Evolutionary conservation across 176 grass and related monocot genomes (phyloP).

Genomic region (Alopecurus myosuroides): DNA sequence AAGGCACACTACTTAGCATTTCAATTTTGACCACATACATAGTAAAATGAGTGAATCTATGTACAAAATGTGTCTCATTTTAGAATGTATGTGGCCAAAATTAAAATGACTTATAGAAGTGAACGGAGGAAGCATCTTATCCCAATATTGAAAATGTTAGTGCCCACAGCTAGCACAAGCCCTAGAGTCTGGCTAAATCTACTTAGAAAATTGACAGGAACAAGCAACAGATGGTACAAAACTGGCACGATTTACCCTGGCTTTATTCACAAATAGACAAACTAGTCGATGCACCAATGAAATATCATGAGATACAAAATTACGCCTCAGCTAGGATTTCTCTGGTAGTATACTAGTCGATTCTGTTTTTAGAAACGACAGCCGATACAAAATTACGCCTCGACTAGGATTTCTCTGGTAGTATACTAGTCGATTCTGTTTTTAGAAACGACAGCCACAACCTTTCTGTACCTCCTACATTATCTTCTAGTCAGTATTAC

Average conservation of each 20-base stretch:
- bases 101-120: no score
- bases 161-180: background rate
- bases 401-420: background rate
- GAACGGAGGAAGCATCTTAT: no score
- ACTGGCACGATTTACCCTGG: background rate
- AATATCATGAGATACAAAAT: background rate
- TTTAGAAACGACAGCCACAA: background rate
- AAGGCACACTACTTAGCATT: no score
- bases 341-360: background rate
- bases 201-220: background rate
- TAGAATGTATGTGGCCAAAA: no score
- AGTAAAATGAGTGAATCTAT: no score
- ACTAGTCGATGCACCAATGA: background rate
- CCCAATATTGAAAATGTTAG: background rate
- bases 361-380: background rate
- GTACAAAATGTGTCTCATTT: no score
- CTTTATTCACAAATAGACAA: background rate
- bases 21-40: no score
- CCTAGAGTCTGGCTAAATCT: background rate
- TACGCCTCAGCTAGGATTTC: background rate
- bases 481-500: background rate
- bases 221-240: background rate
- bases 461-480: background rate
- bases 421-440: background rate
- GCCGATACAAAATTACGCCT: background rate